Conservation (phyloP, 805 yeast genomes). For the Candida koratica region DNA sequence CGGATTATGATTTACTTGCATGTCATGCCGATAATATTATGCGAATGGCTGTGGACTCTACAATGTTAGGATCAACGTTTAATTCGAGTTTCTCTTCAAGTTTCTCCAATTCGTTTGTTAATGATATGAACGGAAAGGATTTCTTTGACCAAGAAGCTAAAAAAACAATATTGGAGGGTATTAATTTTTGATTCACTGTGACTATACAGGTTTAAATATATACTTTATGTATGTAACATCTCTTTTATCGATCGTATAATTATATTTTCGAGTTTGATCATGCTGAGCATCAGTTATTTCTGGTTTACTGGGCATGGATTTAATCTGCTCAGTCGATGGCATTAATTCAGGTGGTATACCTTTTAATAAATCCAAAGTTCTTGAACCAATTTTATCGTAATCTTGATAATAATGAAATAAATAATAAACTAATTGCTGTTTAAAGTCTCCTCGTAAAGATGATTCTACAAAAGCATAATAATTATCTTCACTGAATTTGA, state of each 20-base stretch:
- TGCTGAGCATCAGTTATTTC: slow-evolving; percentile 8
- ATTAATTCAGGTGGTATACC: slow-evolving; percentile 13
- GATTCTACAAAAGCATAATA: slow-evolving; percentile 25
- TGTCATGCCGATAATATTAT: slow-evolving; percentile 45
- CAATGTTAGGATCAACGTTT: slow-evolving; percentile 41
- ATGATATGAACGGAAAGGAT: slow-evolving; percentile 24
- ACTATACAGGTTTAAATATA: slow-evolving; percentile 6
- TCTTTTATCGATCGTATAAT: slow-evolving; percentile 20
- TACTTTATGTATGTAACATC: slow-evolving; percentile 23
- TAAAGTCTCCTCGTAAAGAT: slow-evolving; percentile 22
- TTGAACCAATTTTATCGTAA: slow-evolving; percentile 11
- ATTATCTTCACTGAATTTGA: slow-evolving; percentile 14
- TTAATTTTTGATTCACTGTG: slow-evolving; percentile 10
- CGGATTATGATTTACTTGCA: slow-evolving; percentile 38
- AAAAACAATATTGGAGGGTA: slow-evolving; percentile 15
- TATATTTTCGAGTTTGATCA: slow-evolving; percentile 18
- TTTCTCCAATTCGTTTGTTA: slow-evolving; percentile 27
- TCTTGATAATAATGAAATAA: slow-evolving; percentile 22
- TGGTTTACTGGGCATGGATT: slow-evolving; percentile 9
- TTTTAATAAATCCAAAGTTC: slow-evolving; percentile 12
- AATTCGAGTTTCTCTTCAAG: slow-evolving; percentile 35
- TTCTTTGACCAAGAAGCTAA: slow-evolving; percentile 18
- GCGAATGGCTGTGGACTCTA: slow-evolving; percentile 46
- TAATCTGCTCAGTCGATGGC: neutral
- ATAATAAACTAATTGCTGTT: slow-evolving; percentile 21